Evolutionary conservation across 306 rosid species (phyloP).

Genomic region (Pterocarpus santalinus): DNA sequence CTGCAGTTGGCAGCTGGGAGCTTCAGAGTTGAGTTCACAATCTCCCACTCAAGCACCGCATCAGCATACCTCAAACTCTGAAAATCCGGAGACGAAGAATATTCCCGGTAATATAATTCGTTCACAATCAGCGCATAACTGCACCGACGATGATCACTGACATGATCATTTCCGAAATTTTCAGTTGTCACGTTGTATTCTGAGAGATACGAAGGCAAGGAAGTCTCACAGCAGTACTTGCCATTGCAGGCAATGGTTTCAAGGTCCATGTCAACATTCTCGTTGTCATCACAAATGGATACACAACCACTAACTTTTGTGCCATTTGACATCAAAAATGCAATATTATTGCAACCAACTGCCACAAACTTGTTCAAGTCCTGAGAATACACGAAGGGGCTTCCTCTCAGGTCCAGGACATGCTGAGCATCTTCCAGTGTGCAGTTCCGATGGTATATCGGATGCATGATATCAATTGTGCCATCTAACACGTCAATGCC

Average conservation of each 20-base stretch:
- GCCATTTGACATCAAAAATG: background rate
- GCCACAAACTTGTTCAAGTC: background rate
- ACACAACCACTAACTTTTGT: constrained; percentile 35
- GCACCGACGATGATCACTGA: background rate
- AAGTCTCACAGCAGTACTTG: background rate
- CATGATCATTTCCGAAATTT: background rate
- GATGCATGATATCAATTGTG: constrained; percentile 14
- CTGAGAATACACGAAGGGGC: constrained; percentile 43
- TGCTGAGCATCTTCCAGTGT: background rate
- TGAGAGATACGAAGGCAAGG: background rate
- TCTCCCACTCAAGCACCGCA: no score
- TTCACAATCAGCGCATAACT: constrained; percentile 29
- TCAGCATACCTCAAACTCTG: no score
- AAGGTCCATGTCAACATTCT: no score
- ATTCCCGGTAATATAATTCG: no score
- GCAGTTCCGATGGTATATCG: constrained; percentile 19
- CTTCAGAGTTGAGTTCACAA: background rate
- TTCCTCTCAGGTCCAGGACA: constrained; percentile 1
- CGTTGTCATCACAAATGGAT: constrained; percentile 27
- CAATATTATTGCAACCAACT: constrained; percentile 23
- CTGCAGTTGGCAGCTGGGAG: background rate
- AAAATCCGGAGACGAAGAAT: no score
- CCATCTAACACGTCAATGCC: background rate
- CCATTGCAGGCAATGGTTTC: constrained; percentile 9
- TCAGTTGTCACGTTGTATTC: background rate